These are phyloP conservation scores for Exophiala mesophila DNA, from an alignment of 2,329 filamentous ascomycete species.

Conservation along the genomic window DNA sequence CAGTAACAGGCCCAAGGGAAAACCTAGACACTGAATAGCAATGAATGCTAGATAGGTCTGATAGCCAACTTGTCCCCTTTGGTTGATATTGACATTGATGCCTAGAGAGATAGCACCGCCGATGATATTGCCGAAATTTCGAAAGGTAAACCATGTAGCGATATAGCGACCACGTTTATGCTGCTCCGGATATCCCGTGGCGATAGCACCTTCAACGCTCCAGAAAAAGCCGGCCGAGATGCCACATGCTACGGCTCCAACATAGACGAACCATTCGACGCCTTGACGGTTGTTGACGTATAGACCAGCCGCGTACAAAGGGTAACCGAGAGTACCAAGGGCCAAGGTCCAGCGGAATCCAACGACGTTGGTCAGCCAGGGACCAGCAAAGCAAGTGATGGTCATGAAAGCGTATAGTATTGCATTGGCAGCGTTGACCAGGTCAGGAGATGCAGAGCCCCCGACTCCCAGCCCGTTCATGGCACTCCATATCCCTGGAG, in stretches of 20 bases:
- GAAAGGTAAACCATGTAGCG: conserved; percentile 51
- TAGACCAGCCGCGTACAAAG: conserved; percentile 41
- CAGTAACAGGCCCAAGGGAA: conserved; percentile 40
- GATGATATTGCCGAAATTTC: conserved; percentile 51
- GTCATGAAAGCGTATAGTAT: conserved; percentile 45
- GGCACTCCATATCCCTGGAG: conserved; percentile 47
- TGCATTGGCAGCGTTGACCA: conserved; percentile 45
- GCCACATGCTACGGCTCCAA: conserved; percentile 42
- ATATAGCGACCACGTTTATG: conserved; percentile 42
- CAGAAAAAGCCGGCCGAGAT: conserved; percentile 38
- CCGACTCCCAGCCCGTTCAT: conserved; percentile 40
- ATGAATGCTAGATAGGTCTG: conserved; percentile 34
- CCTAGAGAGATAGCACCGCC: conserved; percentile 49
- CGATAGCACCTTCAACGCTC: conserved; percentile 40
- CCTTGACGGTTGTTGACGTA: conserved; percentile 45
- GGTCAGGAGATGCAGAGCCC: conserved; percentile 36
- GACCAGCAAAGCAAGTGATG: conserved; percentile 39
- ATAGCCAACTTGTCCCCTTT: conserved; percentile 45
- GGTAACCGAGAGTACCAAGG: conserved; percentile 42
- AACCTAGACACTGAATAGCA: conserved; percentile 44
- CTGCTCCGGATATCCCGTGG: conserved; percentile 43
- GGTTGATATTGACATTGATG: conserved; percentile 42
- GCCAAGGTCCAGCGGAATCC: conserved; percentile 39
- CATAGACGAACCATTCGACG: conserved; percentile 41
- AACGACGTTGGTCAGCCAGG: conserved; percentile 37